A percentile compares a stretch with the other conserved stretches of the same genome.
These are phyloP conservation scores for Phialophora chinensis DNA, from an alignment of 2,329 filamentous ascomycete species.

Conservation along the genomic window DNA sequence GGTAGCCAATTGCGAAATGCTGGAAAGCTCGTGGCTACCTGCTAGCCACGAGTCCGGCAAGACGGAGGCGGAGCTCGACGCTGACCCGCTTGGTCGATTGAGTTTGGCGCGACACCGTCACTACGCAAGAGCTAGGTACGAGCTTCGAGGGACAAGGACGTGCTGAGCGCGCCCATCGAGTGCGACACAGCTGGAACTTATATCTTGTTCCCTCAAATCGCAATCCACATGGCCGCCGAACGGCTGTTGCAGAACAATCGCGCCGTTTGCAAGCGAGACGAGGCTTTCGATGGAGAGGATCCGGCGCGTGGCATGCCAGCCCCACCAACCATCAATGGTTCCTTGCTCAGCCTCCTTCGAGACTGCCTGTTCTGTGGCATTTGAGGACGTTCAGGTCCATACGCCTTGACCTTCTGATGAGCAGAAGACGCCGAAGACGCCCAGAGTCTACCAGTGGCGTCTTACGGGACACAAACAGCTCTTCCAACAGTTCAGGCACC, in stretches of 20 bases:
- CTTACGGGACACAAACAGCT: neutral
- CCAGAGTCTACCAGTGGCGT: neutral
- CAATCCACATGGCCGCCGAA: neutral
- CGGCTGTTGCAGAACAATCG: neutral
- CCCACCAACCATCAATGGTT: neutral
- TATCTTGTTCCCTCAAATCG: neutral
- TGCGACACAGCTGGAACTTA: neutral
- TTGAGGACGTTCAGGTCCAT: neutral
- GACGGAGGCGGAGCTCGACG: constrained; percentile 18
- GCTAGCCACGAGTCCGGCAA: constrained; percentile 14
- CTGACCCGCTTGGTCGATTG: constrained; percentile 1
- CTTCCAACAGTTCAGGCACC: neutral
- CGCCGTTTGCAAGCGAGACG: neutral
- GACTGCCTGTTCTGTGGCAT: neutral
- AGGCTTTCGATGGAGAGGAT: neutral
- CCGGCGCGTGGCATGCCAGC: neutral
- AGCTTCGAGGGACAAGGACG: neutral
- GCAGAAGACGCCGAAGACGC: neutral
- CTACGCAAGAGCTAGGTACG: neutral
- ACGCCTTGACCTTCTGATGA: neutral
- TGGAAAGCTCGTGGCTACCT: constrained; percentile 15
- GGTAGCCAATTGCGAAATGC: constrained; percentile 18
- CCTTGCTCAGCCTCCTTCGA: constrained; percentile 11
- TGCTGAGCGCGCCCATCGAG: neutral
- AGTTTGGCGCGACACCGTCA: neutral